Evolutionary conservation across 2,329 filamentous ascomycete genomes (phyloP), one percentile per base, ranked within the genome.

Genomic region (Madurella fahalii): DNA sequence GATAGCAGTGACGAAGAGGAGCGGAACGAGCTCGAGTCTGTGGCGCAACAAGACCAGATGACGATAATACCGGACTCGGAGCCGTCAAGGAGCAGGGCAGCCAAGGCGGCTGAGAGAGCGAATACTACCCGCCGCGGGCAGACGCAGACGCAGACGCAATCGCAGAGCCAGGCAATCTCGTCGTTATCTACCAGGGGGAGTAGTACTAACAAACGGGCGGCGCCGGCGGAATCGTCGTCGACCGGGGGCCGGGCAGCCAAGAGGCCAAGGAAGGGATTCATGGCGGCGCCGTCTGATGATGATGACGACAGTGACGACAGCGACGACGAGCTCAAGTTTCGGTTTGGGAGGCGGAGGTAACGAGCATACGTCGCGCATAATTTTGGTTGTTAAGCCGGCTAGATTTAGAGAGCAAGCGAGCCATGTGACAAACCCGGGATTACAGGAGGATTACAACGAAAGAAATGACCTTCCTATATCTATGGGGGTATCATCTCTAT

Each of bases 321-420:
- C 57, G 80, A 83, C 43, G 80, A 83, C 54, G 80, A 77, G 61
- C 71, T 81, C 48, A 76, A 77, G 60, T 84, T 84, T 63, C 73
- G 74, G 51, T 84, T 83, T 64, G 75, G 78, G 31, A 77, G 74
- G 65, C 72, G 79, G 63, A 72, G 72, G 63, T 77, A 65, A 50
- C 47, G n/a, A 9, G 18, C 20, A 11, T 30, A 12, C 15, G 16
- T 37, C 9, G 16, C 9, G n/a, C 4, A 16, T 25, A 43, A 15
- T 2, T 45, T 34, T 40, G 15, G 16, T 25, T 7, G 25, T 25
- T 25, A 3, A 25, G 25, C 25, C 25, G n/a, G 18, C 20, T 20
- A 12, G 25, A 8, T 17, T 32, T 15, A 17, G 3, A 17, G 16
- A 42, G 15, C n/a, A 11, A 31, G 18, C 40, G 2, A 17, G 44